These are phyloP conservation scores for Hypoxylon perforatum DNA, from an alignment of 495 filamentous ascomycete species.

Conservation along the genomic window DNA sequence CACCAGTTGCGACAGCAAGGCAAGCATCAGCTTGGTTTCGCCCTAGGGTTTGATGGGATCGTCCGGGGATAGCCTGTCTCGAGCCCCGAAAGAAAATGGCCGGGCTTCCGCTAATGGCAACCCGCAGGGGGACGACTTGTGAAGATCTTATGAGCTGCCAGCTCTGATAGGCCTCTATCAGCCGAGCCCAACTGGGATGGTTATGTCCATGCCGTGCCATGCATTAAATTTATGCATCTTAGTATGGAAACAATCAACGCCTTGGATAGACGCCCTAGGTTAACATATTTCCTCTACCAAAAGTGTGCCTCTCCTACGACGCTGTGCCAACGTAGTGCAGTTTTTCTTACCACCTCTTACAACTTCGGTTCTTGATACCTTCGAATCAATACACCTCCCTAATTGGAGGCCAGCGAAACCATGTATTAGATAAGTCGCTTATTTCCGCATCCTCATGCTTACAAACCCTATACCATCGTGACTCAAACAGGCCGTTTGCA, in stretches of 20 bases:
- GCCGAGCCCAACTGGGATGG: constrained; percentile 28
- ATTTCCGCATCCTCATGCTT: constrained; percentile 26
- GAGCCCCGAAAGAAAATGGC: constrained; percentile 32
- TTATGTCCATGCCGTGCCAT: constrained; percentile 14
- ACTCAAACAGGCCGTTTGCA: too few relatives aligned
- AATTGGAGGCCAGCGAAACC: constrained; percentile 6
- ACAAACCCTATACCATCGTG: constrained; percentile 9
- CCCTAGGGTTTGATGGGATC: constrained; percentile 40
- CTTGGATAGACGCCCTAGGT: constrained; percentile 5
- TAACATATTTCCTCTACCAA: constrained; percentile 9
- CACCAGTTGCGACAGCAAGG: constrained; percentile 44
- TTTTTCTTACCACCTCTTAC: constrained; percentile 9
- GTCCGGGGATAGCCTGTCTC: constrained; percentile 40
- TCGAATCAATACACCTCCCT: constrained; percentile 2
- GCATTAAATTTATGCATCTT: constrained; percentile 43
- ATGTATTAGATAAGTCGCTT: constrained; percentile 29
- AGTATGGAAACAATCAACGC: constrained; percentile 27
- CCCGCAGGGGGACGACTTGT: constrained; percentile 31
- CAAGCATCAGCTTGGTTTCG: constrained; percentile 45
- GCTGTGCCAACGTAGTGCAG: constrained; percentile 22
- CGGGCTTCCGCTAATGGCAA: constrained; percentile 43
- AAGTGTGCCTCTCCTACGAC: constrained; percentile 20
- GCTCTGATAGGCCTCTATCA: constrained; percentile 42
- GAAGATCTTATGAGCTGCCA: constrained; percentile 40
- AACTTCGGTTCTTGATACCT: not conserved